phyloP scores from a whole-genome alignment of 2,329 filamentous ascomycete species.

The Xylariaceae sp. region DNA sequence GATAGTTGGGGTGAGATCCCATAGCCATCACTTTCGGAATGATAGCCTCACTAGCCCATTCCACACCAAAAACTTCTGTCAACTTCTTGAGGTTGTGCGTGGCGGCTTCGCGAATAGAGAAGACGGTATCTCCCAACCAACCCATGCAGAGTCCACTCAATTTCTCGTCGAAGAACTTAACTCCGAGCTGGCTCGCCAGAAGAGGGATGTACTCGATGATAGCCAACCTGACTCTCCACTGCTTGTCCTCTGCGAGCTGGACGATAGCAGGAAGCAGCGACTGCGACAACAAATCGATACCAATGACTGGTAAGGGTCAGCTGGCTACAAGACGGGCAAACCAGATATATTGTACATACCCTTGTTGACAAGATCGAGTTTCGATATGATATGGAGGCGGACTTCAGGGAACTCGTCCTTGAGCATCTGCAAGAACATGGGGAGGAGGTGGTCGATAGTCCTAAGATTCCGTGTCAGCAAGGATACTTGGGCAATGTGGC shows the following conservation, averaged over 20 bases:
- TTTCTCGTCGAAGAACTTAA: conserved; percentile 98
- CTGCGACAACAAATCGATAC: conserved; percentile 93
- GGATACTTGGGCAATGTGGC: conserved; percentile 3
- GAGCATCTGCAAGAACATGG: conserved; percentile 99
- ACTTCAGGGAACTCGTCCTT: conserved; percentile 99
- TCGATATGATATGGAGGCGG: conserved; percentile 98
- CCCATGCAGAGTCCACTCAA: conserved; percentile 94
- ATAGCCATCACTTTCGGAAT: conserved; percentile 98
- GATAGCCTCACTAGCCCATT: conserved; percentile 95
- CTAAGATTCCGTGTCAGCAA: conserved; percentile 40
- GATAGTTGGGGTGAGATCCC: conserved; percentile 97
- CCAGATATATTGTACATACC: conserved; percentile 47
- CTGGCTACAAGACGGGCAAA: not conserved
- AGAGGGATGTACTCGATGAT: conserved; percentile 99
- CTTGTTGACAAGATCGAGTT: conserved; percentile 96
- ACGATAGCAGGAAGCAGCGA: conserved; percentile 96
- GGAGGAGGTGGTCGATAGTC: conserved; percentile 92
- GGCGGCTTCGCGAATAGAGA: conserved; percentile 95
- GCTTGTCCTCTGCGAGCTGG: conserved; percentile 96
- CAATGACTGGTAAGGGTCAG: conserved; percentile 65
- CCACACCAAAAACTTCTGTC: conserved; percentile 96
- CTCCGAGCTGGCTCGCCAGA: conserved; percentile 89
- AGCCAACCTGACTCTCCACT: conserved; percentile 95
- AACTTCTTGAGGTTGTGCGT: conserved; percentile 98
- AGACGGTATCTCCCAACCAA: conserved; percentile 97